These are phyloP conservation scores for Dipteronia sinensis DNA, from an alignment of 345 rosid genomes.

Conservation along the genomic window DNA sequence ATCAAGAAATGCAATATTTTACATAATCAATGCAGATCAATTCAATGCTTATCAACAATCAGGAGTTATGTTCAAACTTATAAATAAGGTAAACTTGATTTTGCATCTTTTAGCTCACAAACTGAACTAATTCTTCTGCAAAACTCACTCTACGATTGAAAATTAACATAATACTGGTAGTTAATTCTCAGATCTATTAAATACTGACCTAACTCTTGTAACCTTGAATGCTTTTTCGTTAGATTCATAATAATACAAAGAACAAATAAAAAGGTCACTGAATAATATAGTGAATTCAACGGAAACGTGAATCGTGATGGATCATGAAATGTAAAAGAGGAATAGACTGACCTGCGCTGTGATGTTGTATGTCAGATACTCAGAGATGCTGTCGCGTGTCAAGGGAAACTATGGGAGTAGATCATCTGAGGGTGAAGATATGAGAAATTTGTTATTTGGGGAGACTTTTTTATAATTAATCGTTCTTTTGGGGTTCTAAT, in stretches of 20 bases:
- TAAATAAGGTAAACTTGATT: not conserved
- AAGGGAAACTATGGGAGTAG: not conserved
- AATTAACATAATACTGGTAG: not conserved
- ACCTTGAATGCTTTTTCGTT: not conserved
- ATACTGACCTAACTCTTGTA: not conserved
- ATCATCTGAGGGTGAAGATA: not conserved
- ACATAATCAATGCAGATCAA: not conserved
- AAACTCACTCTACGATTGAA: not conserved
- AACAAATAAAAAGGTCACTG: too few species aligned
- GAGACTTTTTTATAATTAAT: not conserved
- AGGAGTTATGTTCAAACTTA: not conserved
- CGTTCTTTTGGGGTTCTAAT: not conserved
- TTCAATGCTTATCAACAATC: not conserved
- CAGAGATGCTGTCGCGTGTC: not conserved
- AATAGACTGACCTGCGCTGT: conserved; percentile 7
- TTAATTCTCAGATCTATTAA: conserved; percentile 6
- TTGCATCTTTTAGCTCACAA: not conserved
- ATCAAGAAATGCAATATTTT: not conserved
- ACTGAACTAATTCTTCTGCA: not conserved
- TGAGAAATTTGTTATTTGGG: not conserved
- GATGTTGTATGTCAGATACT: not conserved
- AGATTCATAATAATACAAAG: not conserved
- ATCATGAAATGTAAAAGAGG: not conserved
- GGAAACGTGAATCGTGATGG: not conserved
- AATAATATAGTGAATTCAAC: not conserved